Base-by-base conservation (phyloP, 1,139 yeast species). In the Zhuliangozyma blackwelliae region DNA sequence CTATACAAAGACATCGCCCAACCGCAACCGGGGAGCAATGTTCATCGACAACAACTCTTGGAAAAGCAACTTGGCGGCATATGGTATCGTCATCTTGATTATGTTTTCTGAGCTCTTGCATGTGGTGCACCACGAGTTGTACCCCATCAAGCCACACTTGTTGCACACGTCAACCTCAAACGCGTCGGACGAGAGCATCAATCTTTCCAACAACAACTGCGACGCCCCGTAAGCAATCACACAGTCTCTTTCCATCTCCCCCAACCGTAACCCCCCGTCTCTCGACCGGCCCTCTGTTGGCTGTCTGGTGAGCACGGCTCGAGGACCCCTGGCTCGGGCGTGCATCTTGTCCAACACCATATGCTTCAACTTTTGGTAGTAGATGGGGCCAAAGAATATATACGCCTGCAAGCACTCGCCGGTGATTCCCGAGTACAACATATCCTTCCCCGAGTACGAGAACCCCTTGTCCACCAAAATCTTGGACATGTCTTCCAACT, bases 221-320 rank as follows among this genome's bases (percentile, higher is more conserved):
- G 97, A 90, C 0, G 99, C 99, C 56, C 99, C 99, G 54, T 94
- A 92, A 1, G 99, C 99, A 66, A 92, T 94, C 48, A 92, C 96
- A 83, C 98, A 92, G 71, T 92, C 99, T 67, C 98, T 84, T 65
- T 92, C 99, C 99, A 92, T 92, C 67, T 92, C 99, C 51, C 99
- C 99, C 62, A 92, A 75, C 69, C 99, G 84, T 55, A 92, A 75
- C 55, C 99, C 99, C 76, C 99, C 99, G 65, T 92, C 99, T 63
- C 98, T 79, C 2, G 97, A 88, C 64, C 99, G 79, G 75, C 99
- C 99, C 65, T 92, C 99, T 0, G 97, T 92, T 10, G 99, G 99
- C 64, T 92, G 99, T 63, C 99, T 82, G 3, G 99, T 92, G 46
- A 92, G 72, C 16, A 94, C 98, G 0, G 98, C 98, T 50, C 97